Percentiles rank a stretch among this genome's conserved stretches.
phyloP scores from a whole-genome alignment of 169 alveolate genomes.

The Toxoplasma gondii region DNA sequence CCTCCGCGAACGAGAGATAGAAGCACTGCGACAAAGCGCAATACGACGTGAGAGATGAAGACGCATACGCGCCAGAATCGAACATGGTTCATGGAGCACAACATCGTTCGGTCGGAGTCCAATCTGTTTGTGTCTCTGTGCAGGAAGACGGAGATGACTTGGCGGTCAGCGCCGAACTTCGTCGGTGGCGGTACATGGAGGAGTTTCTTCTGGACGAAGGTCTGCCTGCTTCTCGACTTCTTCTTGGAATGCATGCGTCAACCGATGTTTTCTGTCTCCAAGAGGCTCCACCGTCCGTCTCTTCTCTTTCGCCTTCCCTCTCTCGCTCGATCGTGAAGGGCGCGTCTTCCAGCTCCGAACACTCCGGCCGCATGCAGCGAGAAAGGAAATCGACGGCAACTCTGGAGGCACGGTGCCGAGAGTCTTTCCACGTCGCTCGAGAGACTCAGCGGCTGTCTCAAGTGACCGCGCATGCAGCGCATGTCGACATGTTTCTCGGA shows the following conservation, averaged over 20 bases:
- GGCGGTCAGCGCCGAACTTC: not conserved
- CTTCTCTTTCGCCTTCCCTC: not conserved
- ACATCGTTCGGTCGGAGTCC: too few relatives aligned
- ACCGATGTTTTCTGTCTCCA: not conserved
- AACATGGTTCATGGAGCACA: too few relatives aligned
- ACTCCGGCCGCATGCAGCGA: not conserved
- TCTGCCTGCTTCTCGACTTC: not conserved
- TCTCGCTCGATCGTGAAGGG: not conserved
- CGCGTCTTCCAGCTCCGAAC: too few relatives aligned
- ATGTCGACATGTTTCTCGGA: not conserved
- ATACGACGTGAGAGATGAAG: too few relatives aligned
- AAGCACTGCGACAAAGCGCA: too few relatives aligned
- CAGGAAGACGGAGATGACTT: not conserved
- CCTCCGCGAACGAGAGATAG: too few relatives aligned
- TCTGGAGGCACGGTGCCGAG: not conserved
- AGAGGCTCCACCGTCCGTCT: not conserved
- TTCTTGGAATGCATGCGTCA: not conserved
- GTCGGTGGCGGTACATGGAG: slow-evolving; percentile 22
- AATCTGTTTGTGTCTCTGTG: too few relatives aligned
- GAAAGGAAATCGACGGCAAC: not conserved
- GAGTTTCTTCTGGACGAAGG: not conserved
- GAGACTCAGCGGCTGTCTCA: not conserved
- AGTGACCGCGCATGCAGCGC: not conserved
- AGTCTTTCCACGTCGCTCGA: too few relatives aligned
- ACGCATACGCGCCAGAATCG: too few relatives aligned